Evolutionary conservation across 2,329 filamentous ascomycete species (phyloP), one percentile per base, ranked within the genome.

Genomic region (Hortaea werneckii): DNA sequence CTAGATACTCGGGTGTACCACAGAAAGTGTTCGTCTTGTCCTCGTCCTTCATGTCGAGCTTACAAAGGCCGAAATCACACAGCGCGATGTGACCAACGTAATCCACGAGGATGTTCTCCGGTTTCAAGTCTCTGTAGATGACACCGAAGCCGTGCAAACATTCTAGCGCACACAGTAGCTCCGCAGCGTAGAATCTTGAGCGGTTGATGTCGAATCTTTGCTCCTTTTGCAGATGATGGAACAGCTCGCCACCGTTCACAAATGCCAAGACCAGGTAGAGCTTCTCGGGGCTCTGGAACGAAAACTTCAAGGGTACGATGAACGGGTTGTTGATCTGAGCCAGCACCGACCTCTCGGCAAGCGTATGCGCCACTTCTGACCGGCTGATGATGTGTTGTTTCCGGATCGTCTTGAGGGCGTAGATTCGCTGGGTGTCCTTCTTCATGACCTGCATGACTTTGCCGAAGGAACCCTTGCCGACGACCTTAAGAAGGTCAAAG

Each of bases 241-340:
- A 96, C 39, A 98, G 74, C 70, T 98, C 92, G 59, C 92, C 92
- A 49, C 92, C 92, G 61, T 98, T 98, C 66, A 96, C 90, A 63
- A 98, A 96, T 1, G 92, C 92, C 50, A 96, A 70, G 13, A 98
- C 90, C 47, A 98, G 84, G 68, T 98, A 98, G 32, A 98, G 79
- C 75, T 96, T 96, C 70, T 96, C 92, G 2, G 92, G 92, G 9
- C 90, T 95, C 64, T 98, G 92, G 77, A 98, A 98, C 28, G 90
- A 95, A 68, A 98, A 98, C 67, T 98, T 98, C 59, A 98, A 79
- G 2, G 92, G 92, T 6, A 96, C 92, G 61, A 98, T 98, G 70
- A 98, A 98, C 5, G 92, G 92, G 59, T 95, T 98, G 80, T 98
- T 96, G 73, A 98, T 98, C 75, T 98, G 92, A 8, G 92, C 88